Evolutionary conservation across 306 rosid species (phyloP).

Genomic region (Cicer pinnatifidum): DNA sequence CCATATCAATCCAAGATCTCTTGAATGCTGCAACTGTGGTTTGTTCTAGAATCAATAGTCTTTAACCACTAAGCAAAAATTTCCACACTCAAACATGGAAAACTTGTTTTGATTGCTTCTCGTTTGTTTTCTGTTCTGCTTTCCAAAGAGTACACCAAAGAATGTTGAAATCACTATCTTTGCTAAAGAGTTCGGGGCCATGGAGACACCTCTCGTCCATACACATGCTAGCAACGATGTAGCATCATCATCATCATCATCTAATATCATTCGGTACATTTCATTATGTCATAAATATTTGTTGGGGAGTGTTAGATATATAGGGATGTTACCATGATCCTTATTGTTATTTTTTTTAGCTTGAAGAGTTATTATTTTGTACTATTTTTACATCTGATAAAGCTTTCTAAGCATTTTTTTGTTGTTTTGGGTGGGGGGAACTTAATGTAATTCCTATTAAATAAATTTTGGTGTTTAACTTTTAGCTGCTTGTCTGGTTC

Average conservation of each 20-base stretch:
- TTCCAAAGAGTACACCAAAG: conserved; percentile 53
- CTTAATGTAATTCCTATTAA: conserved; percentile 34
- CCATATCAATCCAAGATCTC: conserved; percentile 62
- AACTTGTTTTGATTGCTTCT: conserved; percentile 44
- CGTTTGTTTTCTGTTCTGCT: conserved; percentile 40
- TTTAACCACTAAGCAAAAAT: conserved; percentile 36
- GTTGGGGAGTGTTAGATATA: conserved; percentile 19
- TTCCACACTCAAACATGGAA: conserved; percentile 7
- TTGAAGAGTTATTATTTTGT: conserved; percentile 5
- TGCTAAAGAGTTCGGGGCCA: conserved; percentile 73
- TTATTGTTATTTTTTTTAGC: conserved; percentile 8
- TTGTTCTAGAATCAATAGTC: conserved; percentile 46
- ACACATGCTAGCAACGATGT: conserved; percentile 47
- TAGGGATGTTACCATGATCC: background rate
- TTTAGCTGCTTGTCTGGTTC: conserved; percentile 51
- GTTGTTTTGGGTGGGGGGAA: background rate
- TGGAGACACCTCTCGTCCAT: conserved; percentile 56
- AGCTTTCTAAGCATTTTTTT: conserved; percentile 1
- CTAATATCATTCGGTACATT: conserved; percentile 63
- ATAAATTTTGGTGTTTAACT: conserved; percentile 39
- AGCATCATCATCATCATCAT: conserved; percentile 54
- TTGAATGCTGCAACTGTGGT: conserved; percentile 58
- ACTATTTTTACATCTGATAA: background rate
- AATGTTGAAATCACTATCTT: conserved; percentile 59
- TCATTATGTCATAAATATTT: conserved; percentile 44